Conservation (phyloP, 1,284 basidiomycete genomes). For the Sporisorium graminicola region DNA sequence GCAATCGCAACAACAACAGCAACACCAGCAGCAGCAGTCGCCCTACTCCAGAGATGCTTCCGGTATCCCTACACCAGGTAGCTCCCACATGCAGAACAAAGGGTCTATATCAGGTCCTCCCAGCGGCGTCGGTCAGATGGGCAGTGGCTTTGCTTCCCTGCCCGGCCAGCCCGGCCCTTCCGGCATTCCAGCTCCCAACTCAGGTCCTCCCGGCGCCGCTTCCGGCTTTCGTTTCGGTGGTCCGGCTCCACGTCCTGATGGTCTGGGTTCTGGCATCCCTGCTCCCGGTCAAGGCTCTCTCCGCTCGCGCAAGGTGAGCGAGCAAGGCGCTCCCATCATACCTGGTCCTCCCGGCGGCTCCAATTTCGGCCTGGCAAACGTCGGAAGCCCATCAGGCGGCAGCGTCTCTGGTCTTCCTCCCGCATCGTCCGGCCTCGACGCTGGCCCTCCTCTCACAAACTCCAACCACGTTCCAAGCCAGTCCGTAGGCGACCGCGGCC, state of each 20-base stretch:
- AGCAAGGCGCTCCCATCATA: slow-evolving; percentile 40
- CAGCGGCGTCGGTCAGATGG: slow-evolving; percentile 27
- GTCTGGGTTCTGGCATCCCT: slow-evolving; percentile 49
- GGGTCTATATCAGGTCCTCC: slow-evolving; percentile 50
- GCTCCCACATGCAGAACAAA: slow-evolving; percentile 47
- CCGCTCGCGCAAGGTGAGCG: slow-evolving; percentile 52
- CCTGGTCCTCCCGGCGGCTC: slow-evolving; percentile 14
- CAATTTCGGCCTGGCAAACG: slow-evolving; percentile 28
- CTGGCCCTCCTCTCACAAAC: slow-evolving; percentile 31
- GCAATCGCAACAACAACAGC: slow-evolving; percentile 30
- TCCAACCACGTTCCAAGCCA: slow-evolving; percentile 10
- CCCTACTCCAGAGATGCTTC: slow-evolving; percentile 22
- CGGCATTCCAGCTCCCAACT: slow-evolving; percentile 31
- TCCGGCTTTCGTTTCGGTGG: slow-evolving; percentile 63
- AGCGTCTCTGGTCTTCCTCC: slow-evolving; percentile 51
- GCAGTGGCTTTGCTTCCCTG: slow-evolving; percentile 38
- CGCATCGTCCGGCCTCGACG: slow-evolving; percentile 41
- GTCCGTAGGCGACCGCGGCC: slow-evolving; percentile 21
- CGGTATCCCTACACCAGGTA: slow-evolving; percentile 36
- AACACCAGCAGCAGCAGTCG: slow-evolving; percentile 35
- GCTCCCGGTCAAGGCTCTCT: slow-evolving; percentile 44
- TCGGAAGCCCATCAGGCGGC: slow-evolving; percentile 30
- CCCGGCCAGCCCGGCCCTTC: slow-evolving; percentile 27
- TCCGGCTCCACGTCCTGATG: slow-evolving; percentile 46
- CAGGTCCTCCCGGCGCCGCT: slow-evolving; percentile 52